Conservation (phyloP, 805 yeast genomes). For the Yarrowia keelungensis region DNA sequence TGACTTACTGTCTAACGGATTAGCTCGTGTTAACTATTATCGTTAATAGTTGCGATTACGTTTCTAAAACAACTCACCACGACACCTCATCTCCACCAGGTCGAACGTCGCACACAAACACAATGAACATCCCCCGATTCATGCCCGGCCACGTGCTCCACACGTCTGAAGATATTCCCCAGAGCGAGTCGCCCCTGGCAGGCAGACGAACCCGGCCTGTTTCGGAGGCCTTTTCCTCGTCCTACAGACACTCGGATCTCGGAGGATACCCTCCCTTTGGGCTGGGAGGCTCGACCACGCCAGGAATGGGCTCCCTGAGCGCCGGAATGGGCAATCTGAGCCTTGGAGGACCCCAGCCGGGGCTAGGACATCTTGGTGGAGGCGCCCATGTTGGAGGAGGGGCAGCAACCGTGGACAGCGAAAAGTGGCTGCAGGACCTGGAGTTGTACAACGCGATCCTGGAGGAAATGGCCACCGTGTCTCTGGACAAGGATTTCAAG, state of each 20-base stretch:
- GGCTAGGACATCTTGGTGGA: slow-evolving; percentile 7
- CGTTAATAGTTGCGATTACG: slow-evolving; percentile 6
- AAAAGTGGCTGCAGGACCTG: slow-evolving; percentile 49
- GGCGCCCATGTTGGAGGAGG: not conserved
- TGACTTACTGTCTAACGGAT: not conserved
- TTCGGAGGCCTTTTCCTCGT: slow-evolving; percentile 34
- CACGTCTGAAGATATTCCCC: slow-evolving; percentile 36
- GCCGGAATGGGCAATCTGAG: slow-evolving; percentile 33
- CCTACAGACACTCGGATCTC: slow-evolving; percentile 37
- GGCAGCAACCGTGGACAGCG: slow-evolving; percentile 23
- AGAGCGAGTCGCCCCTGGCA: slow-evolving; percentile 30
- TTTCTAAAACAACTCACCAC: slow-evolving; percentile 22
- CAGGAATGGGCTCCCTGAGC: slow-evolving; percentile 25
- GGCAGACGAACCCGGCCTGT: slow-evolving; percentile 31
- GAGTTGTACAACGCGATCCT: slow-evolving; percentile 48
- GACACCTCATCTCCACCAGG: not conserved
- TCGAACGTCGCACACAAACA: not conserved
- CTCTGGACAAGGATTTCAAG: slow-evolving; percentile 47
- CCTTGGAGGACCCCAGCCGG: slow-evolving; percentile 26
- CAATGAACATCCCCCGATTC: slow-evolving; percentile 35
- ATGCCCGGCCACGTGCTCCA: slow-evolving; percentile 37
- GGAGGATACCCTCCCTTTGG: slow-evolving; percentile 36
- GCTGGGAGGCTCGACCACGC: not conserved
- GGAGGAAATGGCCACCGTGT: slow-evolving; percentile 48
- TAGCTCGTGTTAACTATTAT: not conserved